Evolutionary conservation across 805 yeast species (phyloP).

Genomic region (Cyberlindnera japonica): DNA sequence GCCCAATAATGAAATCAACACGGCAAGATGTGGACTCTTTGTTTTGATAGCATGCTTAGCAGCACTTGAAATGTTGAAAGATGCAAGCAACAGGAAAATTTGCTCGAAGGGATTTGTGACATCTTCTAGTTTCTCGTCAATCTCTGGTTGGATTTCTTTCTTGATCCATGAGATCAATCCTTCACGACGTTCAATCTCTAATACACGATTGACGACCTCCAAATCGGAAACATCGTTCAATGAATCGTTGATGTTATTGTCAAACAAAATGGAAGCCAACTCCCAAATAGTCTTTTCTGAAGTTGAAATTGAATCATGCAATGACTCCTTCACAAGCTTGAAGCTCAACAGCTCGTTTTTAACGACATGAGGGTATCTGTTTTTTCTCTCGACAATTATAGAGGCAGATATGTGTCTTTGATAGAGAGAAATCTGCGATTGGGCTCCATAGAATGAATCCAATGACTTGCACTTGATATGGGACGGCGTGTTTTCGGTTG

Average conservation of each 20-base stretch:
- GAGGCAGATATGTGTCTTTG: constrained; percentile 26
- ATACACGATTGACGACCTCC: constrained; percentile 24
- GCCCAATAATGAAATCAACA: constrained; percentile 63
- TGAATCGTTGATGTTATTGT: constrained; percentile 28
- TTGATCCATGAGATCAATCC: constrained; percentile 57
- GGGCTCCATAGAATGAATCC: constrained; percentile 3
- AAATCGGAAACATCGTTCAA: constrained; percentile 23
- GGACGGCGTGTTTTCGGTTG: constrained; percentile 5
- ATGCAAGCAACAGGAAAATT: constrained; percentile 46
- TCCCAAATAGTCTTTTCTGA: constrained; percentile 42
- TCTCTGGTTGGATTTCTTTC: constrained; percentile 32
- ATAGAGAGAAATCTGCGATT: constrained; percentile 13
- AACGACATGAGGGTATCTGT: constrained; percentile 36
- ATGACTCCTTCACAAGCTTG: constrained; percentile 26
- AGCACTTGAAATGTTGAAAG: constrained; percentile 62
- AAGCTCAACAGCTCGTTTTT: constrained; percentile 32
- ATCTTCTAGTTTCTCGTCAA: constrained; percentile 37
- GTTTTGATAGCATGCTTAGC: constrained; percentile 55
- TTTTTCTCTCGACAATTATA: constrained; percentile 27
- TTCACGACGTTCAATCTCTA: constrained; percentile 38
- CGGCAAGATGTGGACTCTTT: constrained; percentile 66
- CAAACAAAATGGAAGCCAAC: constrained; percentile 64
- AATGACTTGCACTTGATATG: constrained; percentile 8
- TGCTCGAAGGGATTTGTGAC: constrained; percentile 43
- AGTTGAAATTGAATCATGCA: constrained; percentile 13